Evolutionary conservation across 306 rosid genomes (phyloP), one percentile per base, ranked within the genome.

Genomic region (Hippophae gyantsensis): DNA sequence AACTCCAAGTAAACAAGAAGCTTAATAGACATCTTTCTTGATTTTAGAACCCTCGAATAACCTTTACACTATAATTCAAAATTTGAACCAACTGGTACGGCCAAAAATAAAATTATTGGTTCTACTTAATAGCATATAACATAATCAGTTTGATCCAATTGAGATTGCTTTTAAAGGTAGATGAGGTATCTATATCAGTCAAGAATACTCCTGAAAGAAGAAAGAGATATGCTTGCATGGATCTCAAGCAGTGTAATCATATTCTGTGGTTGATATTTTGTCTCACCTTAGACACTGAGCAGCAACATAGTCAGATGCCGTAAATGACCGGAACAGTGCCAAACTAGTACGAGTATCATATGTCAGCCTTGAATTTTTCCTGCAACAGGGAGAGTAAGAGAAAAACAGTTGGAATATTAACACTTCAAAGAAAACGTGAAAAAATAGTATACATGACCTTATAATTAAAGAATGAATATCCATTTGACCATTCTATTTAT

Each of bases 271-370:
- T 59, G 51, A 10, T 57, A 48, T 44, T 61, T 53, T 18, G 56
- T 48, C 81, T 75, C 78, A 87, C 97, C 97, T 85, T 52, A 90
- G 57, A 74, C 96, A 60, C 72, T 90, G 98, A 27, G 98, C 92
- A 56, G 94, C 81, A 67, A 90, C 73, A 71, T 87, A 90, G 65
- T 90, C 96, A 38, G 89, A 75, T 48, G 89, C 98, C 12, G 90
- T 70, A 76, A 85, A 90, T 62, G 98, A 83, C 38, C 65, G 78
- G 66, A 90, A 90, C 55, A 90, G 83, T 32, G 90, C 95, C 71
- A 86, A 7, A 76, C 74, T 90, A 53, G 82, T 79, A 44, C 98
- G 98, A 13, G 95, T 82, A 69, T 90, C 98, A 66, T 85, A 81
- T 50, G 89, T 60, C 74, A 78, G 67, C 57, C 65, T 81, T 48